Evolutionary conservation across 129 eudicot genomes (phyloP).

Genomic region (Logfia minima): DNA sequence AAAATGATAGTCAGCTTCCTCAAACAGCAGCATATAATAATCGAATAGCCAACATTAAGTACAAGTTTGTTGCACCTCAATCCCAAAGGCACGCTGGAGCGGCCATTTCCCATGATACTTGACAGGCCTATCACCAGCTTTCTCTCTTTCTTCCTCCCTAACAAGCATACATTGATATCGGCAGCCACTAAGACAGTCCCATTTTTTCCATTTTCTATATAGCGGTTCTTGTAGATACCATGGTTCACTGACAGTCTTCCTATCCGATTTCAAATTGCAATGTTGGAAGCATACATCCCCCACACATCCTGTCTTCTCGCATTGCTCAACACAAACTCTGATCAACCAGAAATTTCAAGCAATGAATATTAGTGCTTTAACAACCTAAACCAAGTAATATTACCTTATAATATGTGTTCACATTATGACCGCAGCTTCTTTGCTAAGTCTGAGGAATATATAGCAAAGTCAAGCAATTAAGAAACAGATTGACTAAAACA

Average conservation of each 20-base stretch:
- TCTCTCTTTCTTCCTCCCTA: slow-evolving; percentile 77
- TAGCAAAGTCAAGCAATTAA: background rate
- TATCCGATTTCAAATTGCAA: slow-evolving; percentile 76
- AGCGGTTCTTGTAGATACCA: slow-evolving; percentile 99
- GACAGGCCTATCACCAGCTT: slow-evolving; percentile 65
- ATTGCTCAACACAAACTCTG: slow-evolving; percentile 83
- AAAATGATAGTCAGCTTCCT: background rate
- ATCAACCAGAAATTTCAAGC: slow-evolving; percentile 28
- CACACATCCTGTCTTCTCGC: slow-evolving; percentile 94
- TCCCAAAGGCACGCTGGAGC: slow-evolving; percentile 77
- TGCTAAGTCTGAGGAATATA: background rate
- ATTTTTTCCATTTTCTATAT: slow-evolving; percentile 85
- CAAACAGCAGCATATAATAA: slow-evolving; percentile 15
- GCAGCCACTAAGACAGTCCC: slow-evolving; percentile 98
- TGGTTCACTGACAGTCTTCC: slow-evolving; percentile 62
- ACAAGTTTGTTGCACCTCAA: slow-evolving; percentile 73
- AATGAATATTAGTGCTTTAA: slow-evolving; percentile 25
- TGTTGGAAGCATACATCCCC: slow-evolving; percentile 76
- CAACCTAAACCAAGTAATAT: slow-evolving; percentile 3
- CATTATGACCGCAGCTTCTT: background rate
- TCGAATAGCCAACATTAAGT: slow-evolving; percentile 10
- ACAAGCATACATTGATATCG: slow-evolving; percentile 86
- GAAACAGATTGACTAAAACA: background rate
- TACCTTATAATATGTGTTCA: slow-evolving; percentile 24
- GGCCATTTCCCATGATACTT: slow-evolving; percentile 99